Evolutionary conservation across 2,329 filamentous ascomycete genomes (phyloP).

Genomic region (Botrytis byssoidea): DNA sequence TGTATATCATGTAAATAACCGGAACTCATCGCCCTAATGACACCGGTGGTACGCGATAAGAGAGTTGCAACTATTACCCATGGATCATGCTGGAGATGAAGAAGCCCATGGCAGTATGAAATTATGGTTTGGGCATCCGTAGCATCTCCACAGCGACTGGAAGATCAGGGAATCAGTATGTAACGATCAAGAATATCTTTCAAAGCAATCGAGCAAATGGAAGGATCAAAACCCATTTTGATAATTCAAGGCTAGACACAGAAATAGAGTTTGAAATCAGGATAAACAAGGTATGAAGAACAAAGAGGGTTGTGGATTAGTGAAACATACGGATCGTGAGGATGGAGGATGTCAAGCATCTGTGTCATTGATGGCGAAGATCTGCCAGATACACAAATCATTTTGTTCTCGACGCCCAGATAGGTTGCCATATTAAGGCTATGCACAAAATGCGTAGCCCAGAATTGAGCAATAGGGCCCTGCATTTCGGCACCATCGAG

Average conservation of each 20-base stretch:
- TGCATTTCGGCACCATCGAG: neutral
- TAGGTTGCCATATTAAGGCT: neutral
- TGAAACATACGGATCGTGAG: neutral
- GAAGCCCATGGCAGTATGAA: neutral
- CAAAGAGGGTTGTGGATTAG: neutral
- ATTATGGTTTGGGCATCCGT: neutral
- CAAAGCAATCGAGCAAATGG: neutral
- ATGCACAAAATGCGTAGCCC: neutral
- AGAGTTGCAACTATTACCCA: neutral
- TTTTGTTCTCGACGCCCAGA: neutral
- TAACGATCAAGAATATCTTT: neutral
- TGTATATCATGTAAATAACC: neutral
- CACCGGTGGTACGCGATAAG: neutral
- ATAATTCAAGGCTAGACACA: rapidly evolving
- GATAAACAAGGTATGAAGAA: neutral
- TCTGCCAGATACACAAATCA: neutral
- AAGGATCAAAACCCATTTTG: neutral
- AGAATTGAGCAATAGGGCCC: neutral
- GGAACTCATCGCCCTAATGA: neutral
- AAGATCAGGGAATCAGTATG: neutral
- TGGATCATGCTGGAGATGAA: neutral
- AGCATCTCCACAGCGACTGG: neutral
- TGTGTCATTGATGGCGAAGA: neutral
- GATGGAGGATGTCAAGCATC: neutral
- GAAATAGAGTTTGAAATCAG: neutral